Conservation (phyloP, 1,284 basidiomycete species). For the Rugosomyces carneus region DNA sequence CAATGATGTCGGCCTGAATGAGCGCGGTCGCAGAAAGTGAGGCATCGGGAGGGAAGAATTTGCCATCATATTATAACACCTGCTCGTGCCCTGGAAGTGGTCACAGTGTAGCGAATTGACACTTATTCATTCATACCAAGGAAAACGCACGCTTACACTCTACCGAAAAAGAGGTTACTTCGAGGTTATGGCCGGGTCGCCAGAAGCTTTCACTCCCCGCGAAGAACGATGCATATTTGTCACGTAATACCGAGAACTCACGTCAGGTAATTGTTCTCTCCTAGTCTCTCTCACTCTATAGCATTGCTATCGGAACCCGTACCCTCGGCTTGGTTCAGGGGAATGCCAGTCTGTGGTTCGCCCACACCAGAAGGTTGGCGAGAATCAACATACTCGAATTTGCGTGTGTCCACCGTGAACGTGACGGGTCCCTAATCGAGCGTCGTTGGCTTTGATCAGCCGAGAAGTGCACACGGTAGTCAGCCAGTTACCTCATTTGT, state of each 20-base stretch:
- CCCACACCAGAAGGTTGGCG: conserved; percentile 9
- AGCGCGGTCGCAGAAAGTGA: no score
- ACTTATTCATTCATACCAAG: no score
- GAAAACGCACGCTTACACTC: no score
- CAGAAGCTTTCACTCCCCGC: neutral
- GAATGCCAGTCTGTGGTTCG: conserved; percentile 8
- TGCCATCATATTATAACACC: no score
- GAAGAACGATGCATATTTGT: neutral
- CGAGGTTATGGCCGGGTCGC: no score
- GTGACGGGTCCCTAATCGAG: conserved; percentile 70
- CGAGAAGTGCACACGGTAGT: neutral
- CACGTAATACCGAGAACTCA: conserved; percentile 5
- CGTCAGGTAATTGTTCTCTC: conserved; percentile 1
- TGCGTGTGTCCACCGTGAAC: conserved; percentile 74
- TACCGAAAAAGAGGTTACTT: no score
- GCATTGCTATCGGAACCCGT: conserved; percentile 1
- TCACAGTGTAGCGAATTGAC: no score
- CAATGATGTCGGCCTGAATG: no score
- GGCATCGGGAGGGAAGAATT: no score
- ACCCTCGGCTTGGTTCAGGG: conserved; percentile 3
- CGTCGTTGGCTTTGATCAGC: neutral
- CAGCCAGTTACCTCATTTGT: conserved; percentile 68
- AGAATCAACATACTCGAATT: conserved; percentile 39
- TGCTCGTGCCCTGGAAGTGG: no score
- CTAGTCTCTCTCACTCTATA: neutral